Percentiles rank a stretch among this genome's conserved stretches.
phyloP scores from a whole-genome alignment of 202 grass and related monocot species.

The Hordeum pubiflorum region DNA sequence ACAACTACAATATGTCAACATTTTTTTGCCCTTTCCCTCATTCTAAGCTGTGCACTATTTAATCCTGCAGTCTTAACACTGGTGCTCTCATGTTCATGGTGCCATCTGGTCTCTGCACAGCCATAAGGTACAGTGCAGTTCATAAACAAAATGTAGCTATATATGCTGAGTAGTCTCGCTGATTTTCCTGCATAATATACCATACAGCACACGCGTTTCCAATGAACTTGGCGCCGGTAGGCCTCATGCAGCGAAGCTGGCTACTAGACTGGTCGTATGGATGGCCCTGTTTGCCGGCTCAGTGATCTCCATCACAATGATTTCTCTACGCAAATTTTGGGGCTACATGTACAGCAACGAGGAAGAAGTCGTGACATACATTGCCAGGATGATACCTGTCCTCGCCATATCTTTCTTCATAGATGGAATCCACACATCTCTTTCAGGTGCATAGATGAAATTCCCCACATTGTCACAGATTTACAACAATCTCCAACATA shows the following conservation, averaged over 20 bases:
- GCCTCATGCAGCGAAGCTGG: slow-evolving; percentile 44
- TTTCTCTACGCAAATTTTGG: slow-evolving; percentile 43
- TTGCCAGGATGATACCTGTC: slow-evolving; percentile 42
- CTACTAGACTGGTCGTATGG: slow-evolving; percentile 35
- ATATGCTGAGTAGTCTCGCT: not conserved
- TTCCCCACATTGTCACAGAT: not conserved
- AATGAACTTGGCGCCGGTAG: slow-evolving; percentile 64
- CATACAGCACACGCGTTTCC: slow-evolving; percentile 40
- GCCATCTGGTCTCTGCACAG: not conserved
- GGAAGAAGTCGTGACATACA: slow-evolving; percentile 46
- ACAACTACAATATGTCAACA: not conserved
- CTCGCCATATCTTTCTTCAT: slow-evolving; percentile 47
- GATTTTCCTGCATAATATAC: not conserved
- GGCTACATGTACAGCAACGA: slow-evolving; percentile 54
- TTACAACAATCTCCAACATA: not conserved
- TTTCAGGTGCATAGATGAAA: slow-evolving; percentile 43
- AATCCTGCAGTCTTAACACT: slow-evolving; percentile 31
- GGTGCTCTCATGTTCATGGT: slow-evolving; percentile 23
- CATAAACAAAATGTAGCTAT: no score
- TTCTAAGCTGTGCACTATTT: not conserved
- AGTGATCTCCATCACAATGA: slow-evolving; percentile 24
- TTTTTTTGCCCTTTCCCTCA: not conserved
- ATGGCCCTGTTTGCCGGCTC: slow-evolving; percentile 29
- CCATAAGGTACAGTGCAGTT: slow-evolving; percentile 22
- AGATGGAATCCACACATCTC: slow-evolving; percentile 50